Base-by-base conservation (phyloP, 73 alveolate species). In the Symbiodinium pilosum region DNA sequence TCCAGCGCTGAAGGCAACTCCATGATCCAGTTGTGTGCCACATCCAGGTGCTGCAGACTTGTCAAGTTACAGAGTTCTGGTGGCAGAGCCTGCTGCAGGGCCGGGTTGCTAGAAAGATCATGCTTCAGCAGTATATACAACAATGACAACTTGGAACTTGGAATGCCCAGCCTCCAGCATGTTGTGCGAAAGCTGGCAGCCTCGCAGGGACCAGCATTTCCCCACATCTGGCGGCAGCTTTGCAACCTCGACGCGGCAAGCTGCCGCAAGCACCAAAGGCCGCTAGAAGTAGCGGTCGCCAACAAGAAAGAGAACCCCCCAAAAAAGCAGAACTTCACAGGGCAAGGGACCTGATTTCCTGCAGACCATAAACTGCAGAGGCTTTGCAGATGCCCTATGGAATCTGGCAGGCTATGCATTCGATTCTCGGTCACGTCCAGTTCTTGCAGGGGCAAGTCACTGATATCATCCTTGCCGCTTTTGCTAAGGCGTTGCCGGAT, bases 171-270 rank as follows among this genome's bases (percentile, higher is more conserved):
- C 95, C 88, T 91, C 89, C 97, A 91, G 88, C 97, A 69, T 16
- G 88, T 91, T 91, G 42, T 71, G 97, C 16, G 97, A 87, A 40
- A 91, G 42, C 43, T 91, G 97, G 39, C 51, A 42, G n/a, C 97
- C 97, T 20, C 40, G n/a, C 52, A 91, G 38, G 4, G 24, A 40
- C 34, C 43, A 34, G 44, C 94, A 88, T 30, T 26, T 86, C 42
- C 71, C 83, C 36, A 87, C 0, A 30, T 30, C 69, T 24, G 68
- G 59, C 28, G 94, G 94, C 43, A 87, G 94, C 84, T 87, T 54
- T 1, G 94, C n/a, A 12, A 87, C 44, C 94, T 87, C 3, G 21
- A 47, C 59, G 14, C n/a, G n/a, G n/a, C n/a, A n/a, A n/a, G n/a
- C n/a, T n/a, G n/a, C n/a, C n/a, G n/a, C n/a, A n/a, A n/a, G n/a